Conservation (phyloP, 208 protist species). For the Trypanosoma lewisi region DNA sequence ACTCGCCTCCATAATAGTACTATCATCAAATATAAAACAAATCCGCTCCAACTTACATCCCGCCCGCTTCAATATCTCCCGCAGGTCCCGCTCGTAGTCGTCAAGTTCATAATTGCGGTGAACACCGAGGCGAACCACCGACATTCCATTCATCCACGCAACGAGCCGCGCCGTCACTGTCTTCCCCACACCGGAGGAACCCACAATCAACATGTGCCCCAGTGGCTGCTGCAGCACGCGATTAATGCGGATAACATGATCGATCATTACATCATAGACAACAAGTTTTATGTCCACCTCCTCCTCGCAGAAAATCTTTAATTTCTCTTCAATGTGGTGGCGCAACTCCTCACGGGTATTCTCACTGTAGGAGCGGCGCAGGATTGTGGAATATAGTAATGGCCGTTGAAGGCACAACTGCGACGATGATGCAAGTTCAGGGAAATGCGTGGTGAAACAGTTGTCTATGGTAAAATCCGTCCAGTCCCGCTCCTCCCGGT, state of each 20-base stretch:
- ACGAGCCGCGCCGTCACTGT: slow-evolving; percentile 97
- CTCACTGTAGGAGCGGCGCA: slow-evolving; percentile 90
- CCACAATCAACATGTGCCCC: slow-evolving; percentile 96
- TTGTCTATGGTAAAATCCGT: slow-evolving; percentile 86
- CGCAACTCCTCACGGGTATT: slow-evolving; percentile 90
- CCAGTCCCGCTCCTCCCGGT: slow-evolving; percentile 93
- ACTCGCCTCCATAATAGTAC: slow-evolving; percentile 96
- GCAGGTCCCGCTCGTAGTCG: slow-evolving; percentile 99
- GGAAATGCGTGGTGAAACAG: slow-evolving; percentile 84
- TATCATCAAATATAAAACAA: slow-evolving; percentile 99
- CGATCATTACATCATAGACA: slow-evolving; percentile 97
- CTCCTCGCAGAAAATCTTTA: slow-evolving; percentile 97
- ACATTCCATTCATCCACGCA: slow-evolving; percentile 97
- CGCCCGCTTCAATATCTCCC: slow-evolving; percentile 93
- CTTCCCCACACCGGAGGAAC: slow-evolving; percentile 97
- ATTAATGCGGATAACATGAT: slow-evolving; percentile 99
- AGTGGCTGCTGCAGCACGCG: slow-evolving; percentile 98
- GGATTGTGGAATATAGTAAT: slow-evolving; percentile 96
- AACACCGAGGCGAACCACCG: slow-evolving; percentile 96
- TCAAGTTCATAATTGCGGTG: slow-evolving; percentile 95
- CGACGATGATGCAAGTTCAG: slow-evolving; percentile 26
- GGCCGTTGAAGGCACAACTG: slow-evolving; percentile 70
- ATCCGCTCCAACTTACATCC: slow-evolving; percentile 97
- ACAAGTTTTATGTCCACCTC: slow-evolving; percentile 97
- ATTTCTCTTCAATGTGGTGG: slow-evolving; percentile 83